Evolutionary conservation across 495 filamentous ascomycete genomes (phyloP).

Genomic region (Lasiosphaeria miniovina): DNA sequence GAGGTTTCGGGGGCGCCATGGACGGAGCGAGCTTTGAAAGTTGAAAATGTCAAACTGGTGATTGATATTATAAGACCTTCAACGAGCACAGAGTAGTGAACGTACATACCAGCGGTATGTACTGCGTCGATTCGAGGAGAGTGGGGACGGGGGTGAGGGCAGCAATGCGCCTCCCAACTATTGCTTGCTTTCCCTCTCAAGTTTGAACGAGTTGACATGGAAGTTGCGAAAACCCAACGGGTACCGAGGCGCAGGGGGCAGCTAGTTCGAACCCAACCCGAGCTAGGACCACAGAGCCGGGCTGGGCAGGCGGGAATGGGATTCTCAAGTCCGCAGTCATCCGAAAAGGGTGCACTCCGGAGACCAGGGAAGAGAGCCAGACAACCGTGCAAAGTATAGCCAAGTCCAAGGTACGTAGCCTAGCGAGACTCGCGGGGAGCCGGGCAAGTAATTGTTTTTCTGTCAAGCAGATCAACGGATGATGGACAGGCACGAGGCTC

Average conservation of each 20-base stretch:
- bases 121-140: too few species aligned
- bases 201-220: neutral
- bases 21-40: too few species aligned
- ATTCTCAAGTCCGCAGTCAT: neutral
- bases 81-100: too few species aligned
- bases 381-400: conserved; percentile 8
- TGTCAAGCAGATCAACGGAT: conserved; percentile 9
- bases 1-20: too few species aligned
- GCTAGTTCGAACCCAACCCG: conserved; percentile 12
- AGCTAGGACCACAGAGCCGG: neutral
- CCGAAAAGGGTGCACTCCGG: neutral
- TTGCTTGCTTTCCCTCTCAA: neutral
- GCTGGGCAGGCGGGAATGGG: neutral
- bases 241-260: conserved; percentile 13
- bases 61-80: too few species aligned
- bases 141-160: neutral
- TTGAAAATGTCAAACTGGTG: too few species aligned
- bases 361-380: conserved; percentile 9
- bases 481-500: neutral
- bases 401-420: conserved; percentile 7
- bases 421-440: neutral
- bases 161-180: neutral
- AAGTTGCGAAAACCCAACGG: neutral
- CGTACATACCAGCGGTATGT: too few species aligned
- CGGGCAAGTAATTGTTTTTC: conserved; percentile 1